Conservation (phyloP, 352 stramenopile species). For the Globisporangium recalcitrans region DNA sequence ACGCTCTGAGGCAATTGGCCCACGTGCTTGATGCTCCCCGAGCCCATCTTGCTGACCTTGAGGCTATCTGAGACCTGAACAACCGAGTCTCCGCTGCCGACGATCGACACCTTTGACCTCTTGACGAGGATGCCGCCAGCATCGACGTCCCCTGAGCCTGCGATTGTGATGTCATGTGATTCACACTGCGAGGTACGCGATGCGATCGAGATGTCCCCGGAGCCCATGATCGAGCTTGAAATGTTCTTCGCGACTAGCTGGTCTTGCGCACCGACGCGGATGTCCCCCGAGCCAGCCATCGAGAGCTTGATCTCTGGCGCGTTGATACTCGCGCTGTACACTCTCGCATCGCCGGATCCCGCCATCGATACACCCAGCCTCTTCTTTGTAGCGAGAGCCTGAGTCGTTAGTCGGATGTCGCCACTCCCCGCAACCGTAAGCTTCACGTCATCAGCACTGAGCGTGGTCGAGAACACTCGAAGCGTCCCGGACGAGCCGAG, state of each 20-base stretch:
- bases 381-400: slow-evolving; percentile 5
- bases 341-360: slow-evolving; percentile 14
- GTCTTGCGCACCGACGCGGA: slow-evolving; percentile 18
- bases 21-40: slow-evolving; percentile 16
- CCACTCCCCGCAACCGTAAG: slow-evolving; percentile 19
- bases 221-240: slow-evolving; percentile 17
- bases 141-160: slow-evolving; percentile 23
- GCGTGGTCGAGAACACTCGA: slow-evolving; percentile 13
- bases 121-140: slow-evolving; percentile 17
- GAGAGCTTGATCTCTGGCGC: slow-evolving; percentile 6
- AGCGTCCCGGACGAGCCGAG: slow-evolving; percentile 18
- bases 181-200: slow-evolving; percentile 11
- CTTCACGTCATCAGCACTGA: slow-evolving; percentile 8
- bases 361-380: slow-evolving; percentile 11
- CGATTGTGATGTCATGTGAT: slow-evolving; percentile 15
- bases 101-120: slow-evolving; percentile 7
- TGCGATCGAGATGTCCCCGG: slow-evolving; percentile 20
- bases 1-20: slow-evolving; percentile 10
- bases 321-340: slow-evolving; percentile 4
- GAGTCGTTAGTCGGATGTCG: slow-evolving; percentile 17
- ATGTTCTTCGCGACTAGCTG: slow-evolving; percentile 15
- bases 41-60: slow-evolving; percentile 13
- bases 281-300: slow-evolving; percentile 22
- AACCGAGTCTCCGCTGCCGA: slow-evolving; percentile 20
- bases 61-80: slow-evolving; percentile 14